phyloP scores from a whole-genome alignment of 208 protist species.

The Strigomonas culicis region DNA sequence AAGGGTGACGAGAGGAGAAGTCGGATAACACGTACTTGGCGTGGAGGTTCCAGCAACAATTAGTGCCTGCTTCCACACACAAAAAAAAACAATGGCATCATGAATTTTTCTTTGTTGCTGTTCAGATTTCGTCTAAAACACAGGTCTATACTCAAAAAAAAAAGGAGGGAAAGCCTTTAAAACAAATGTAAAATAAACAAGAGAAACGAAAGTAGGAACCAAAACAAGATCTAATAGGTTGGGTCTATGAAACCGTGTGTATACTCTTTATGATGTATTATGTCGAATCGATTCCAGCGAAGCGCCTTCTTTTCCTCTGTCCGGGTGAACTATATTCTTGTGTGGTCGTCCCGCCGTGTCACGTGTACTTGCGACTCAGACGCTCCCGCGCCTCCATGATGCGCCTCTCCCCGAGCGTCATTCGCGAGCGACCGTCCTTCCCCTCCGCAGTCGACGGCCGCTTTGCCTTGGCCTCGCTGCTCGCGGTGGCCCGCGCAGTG shows the following conservation, averaged over 20 bases:
- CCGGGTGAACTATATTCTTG: not conserved
- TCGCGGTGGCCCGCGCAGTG: constrained; percentile 12
- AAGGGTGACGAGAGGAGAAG: no score
- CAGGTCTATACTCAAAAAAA: not conserved
- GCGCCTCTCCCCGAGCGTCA: constrained; percentile 68
- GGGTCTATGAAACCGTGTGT: not conserved
- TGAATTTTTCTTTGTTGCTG: constrained; percentile 9
- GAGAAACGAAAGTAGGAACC: constrained; percentile 10
- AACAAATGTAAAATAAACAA: constrained; percentile 5
- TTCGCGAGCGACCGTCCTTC: constrained; percentile 8
- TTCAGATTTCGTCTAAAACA: not conserved
- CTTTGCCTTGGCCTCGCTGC: constrained; percentile 20
- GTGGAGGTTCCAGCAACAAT: no score
- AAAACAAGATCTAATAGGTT: not conserved
- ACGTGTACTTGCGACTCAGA: constrained; percentile 23
- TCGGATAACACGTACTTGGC: no score
- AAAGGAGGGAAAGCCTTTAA: not conserved
- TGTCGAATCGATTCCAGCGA: not conserved
- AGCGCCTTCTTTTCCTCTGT: not conserved
- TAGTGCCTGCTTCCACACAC: no score
- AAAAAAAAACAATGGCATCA: not conserved
- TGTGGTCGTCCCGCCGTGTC: not conserved
- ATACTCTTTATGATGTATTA: constrained; percentile 1
- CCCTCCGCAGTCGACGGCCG: constrained; percentile 16
- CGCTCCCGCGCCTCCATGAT: constrained; percentile 61